Percentiles rank a stretch among this genome's conserved stretches.
Conservation (phyloP, 306 rosid genomes). For the Hippophae gyantsensis region DNA sequence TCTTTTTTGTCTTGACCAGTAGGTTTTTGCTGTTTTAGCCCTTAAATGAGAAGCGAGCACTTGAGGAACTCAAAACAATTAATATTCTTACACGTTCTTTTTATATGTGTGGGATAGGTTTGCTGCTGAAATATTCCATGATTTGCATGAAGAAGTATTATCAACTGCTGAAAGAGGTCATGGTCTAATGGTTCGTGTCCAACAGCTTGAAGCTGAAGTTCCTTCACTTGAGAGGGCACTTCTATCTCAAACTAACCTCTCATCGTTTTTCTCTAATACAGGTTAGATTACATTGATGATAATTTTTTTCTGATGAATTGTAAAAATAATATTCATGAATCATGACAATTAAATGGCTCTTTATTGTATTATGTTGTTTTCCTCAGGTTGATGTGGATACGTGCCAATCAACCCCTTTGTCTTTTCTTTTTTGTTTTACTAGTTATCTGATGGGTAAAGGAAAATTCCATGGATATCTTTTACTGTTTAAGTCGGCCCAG, state of each 20-base stretch:
- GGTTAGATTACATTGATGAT: conserved; percentile 39
- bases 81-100: not conserved
- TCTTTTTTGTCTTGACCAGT: too few species aligned
- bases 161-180: conserved; percentile 83
- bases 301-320: conserved; percentile 10
- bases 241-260: conserved; percentile 58
- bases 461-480: not conserved
- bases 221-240: conserved; percentile 77
- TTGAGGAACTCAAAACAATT: not conserved
- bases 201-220: conserved; percentile 92
- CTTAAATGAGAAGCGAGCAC: not conserved
- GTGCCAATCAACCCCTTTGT: not conserved
- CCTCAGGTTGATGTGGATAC: not conserved
- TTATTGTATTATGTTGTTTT: not conserved
- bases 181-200: conserved; percentile 69
- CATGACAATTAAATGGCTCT: not conserved
- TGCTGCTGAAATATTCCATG: conserved; percentile 95
- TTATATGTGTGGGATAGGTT: conserved; percentile 36
- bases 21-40: not conserved
- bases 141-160: conserved; percentile 92
- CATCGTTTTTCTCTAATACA: conserved; percentile 47
- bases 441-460: not conserved
- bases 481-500: not conserved
- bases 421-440: not conserved
- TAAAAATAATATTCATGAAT: not conserved